These are phyloP conservation scores for Fusarium sp. DNA, from an alignment of 2,329 filamentous ascomycete genomes.

Conservation along the genomic window DNA sequence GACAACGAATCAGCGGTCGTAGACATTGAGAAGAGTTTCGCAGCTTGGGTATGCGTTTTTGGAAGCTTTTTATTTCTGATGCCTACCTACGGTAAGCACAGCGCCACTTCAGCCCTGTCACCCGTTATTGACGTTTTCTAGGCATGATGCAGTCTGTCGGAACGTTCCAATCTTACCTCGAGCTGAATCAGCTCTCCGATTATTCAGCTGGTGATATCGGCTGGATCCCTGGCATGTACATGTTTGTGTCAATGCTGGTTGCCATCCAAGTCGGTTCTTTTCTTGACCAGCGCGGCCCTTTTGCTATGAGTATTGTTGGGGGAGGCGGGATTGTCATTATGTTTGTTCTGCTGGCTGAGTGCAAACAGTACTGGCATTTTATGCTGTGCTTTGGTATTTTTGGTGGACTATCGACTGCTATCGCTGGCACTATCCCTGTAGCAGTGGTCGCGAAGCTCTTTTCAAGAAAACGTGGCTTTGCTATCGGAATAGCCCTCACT, in stretches of 20 bases:
- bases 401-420: background rate
- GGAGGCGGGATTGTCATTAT: background rate
- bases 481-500: conserved; percentile 1
- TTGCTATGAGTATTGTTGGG: background rate
- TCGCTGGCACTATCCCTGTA: conserved; percentile 3
- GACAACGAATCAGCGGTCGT: background rate
- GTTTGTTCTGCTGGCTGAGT: conserved; percentile 5
- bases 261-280: conserved; percentile 3
- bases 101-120: too few relatives aligned
- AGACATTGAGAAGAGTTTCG: conserved; percentile 4
- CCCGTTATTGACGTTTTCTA: background rate
- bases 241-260: conserved; percentile 4
- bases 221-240: conserved; percentile 6
- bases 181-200: conserved; percentile 6
- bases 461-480: background rate
- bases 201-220: conserved; percentile 11
- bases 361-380: conserved; percentile 3
- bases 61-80: conserved; percentile 8
- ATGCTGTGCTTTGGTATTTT: conserved; percentile 4
- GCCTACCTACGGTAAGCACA: background rate
- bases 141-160: conserved; percentile 20
- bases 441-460: conserved; percentile 14
- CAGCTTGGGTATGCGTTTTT: conserved; percentile 7
- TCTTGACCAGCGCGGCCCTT: conserved; percentile 1
- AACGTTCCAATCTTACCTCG: conserved; percentile 11